Evolutionary conservation across 116 monocot species (phyloP).

Genomic region (Trichopus zeylanicus): DNA sequence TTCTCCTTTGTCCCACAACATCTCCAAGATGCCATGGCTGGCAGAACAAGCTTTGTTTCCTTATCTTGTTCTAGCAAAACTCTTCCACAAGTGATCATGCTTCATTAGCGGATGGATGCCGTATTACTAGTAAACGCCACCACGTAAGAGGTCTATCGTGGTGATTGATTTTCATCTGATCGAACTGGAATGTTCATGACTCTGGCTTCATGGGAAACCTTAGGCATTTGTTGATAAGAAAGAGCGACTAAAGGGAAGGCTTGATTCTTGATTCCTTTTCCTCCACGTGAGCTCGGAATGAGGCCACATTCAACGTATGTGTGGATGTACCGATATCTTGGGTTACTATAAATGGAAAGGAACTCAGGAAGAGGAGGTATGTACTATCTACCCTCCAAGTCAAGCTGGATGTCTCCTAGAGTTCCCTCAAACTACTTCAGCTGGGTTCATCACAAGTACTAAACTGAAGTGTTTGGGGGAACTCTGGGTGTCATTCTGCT

Average conservation of each 20-base stretch:
- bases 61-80: neutral
- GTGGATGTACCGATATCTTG: too few relatives aligned
- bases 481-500: neutral
- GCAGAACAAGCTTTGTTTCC: neutral
- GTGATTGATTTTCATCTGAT: too few relatives aligned
- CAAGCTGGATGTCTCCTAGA: neutral
- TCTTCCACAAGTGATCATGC: neutral
- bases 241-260: neutral
- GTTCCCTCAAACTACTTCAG: conserved; percentile 5
- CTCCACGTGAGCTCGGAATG: neutral
- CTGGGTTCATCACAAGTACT: neutral
- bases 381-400: too few relatives aligned
- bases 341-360: conserved; percentile 1
- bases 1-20: neutral
- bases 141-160: too few relatives aligned
- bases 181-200: neutral
- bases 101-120: too few relatives aligned
- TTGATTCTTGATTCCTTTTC: neutral
- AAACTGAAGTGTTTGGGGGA: conserved; percentile 2
- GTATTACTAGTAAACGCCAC: too few relatives aligned
- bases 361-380: too few relatives aligned
- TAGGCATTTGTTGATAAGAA: too few relatives aligned
- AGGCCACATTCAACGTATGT: neutral
- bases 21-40: neutral
- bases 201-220: too few relatives aligned